Base-by-base conservation (phyloP, 495 filamentous ascomycete species). In the Neurospora sp. region DNA sequence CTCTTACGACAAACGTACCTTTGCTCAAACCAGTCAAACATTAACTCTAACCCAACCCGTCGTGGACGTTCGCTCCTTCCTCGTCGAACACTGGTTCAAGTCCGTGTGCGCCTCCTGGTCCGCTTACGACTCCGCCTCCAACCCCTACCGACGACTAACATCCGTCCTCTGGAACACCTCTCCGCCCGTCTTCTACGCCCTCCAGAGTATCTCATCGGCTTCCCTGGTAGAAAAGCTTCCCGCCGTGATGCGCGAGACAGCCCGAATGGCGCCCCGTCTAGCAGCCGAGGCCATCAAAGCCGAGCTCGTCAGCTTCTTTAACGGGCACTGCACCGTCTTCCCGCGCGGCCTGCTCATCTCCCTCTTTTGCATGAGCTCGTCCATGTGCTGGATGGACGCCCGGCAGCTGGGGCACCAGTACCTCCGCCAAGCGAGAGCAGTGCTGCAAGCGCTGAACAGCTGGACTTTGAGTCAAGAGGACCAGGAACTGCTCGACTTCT, bases 51-150 rank as follows among this genome's bases (percentile, higher is more conserved):
- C 39, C 22, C 78, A 77, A 12, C 78, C 77, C 12, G 75, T 81
- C 35, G 78, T 81, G 2, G 71, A 81, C 37, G 78, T 81, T 27
- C 79, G 77, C 1, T 78, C 78, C 0, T 79, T 81, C 12, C 69
- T 81, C 18, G 79, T 81, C 70, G 77, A 81, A 69, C 79, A 81
- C 72, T 81, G 79, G 79, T 81, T 81, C 73, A 81, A 81, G 59
- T 79, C 79, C 1, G 79, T 81, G 18, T 81, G 79, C 71, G 27
- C 72, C 12, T 80, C 76, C 18, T 81, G 79, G 79, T 81, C 79
- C 7, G 79, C 79, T 10, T 75, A 73, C 65, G 79, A 81, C 69
- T 81, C 79, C 6, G 44, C 70, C 8, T 40, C 69, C 12, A 81
- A 81, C 44, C 79, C 79, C 1, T 80, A 80, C 40, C 77, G 79